A percentile compares a stretch with the other conserved stretches of the same genome.
Evolutionary conservation across 2,329 filamentous ascomycete species (phyloP).

Genomic region (Ophiocordyceps robertsii): DNA sequence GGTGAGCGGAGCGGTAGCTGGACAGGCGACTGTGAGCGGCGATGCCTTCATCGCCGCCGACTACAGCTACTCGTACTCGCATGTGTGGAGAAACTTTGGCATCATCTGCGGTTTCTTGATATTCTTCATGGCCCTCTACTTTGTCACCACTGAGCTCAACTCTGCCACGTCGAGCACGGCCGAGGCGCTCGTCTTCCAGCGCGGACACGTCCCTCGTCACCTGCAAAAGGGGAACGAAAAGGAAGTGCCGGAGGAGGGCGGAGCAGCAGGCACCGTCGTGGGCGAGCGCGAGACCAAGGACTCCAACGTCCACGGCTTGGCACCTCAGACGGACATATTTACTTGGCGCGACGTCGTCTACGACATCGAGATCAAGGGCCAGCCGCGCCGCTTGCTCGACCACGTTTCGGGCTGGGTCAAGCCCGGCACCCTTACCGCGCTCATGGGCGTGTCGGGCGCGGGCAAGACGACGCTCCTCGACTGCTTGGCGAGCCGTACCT

Average conservation of each 20-base stretch:
- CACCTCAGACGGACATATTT: conserved; percentile 47
- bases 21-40: conserved; percentile 40
- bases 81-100: conserved; percentile 57
- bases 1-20: conserved; percentile 39
- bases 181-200: conserved; percentile 55
- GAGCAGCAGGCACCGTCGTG: conserved; percentile 14
- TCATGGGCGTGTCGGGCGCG: conserved; percentile 49
- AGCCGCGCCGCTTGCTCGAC: conserved; percentile 59
- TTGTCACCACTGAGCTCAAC: conserved; percentile 51
- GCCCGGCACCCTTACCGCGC: conserved; percentile 71
- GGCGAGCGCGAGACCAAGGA: conserved; percentile 3
- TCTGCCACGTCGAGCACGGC: conserved; percentile 48
- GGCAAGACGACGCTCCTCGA: conserved; percentile 31
- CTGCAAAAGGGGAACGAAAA: conserved; percentile 18
- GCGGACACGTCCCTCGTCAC: conserved; percentile 34
- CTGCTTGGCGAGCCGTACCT: conserved; percentile 32
- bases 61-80: conserved; percentile 41
- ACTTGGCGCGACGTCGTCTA: conserved; percentile 69
- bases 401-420: conserved; percentile 81
- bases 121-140: conserved; percentile 48
- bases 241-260: conserved; percentile 15
- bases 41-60: conserved; percentile 44
- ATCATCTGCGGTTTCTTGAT: conserved; percentile 55
- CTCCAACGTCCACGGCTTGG: conserved; percentile 16
- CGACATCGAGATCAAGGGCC: conserved; percentile 57